Conservation (phyloP, 306 rosid species). For the Begonia loranthoides region DNA sequence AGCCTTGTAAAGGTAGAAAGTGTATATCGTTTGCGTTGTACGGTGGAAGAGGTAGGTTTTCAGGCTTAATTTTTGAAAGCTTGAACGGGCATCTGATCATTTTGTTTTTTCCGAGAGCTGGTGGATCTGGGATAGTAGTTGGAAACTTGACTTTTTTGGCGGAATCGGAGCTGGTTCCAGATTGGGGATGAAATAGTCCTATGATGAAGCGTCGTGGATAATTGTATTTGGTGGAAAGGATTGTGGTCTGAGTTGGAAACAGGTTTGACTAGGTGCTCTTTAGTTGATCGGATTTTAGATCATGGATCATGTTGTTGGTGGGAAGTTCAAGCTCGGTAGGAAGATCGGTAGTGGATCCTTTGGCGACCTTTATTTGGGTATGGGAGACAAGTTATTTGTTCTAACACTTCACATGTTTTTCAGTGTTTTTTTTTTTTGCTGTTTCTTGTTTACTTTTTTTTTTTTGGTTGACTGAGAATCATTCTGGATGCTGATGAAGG, state of each 20-base stretch:
- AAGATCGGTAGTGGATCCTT: constrained; percentile 96
- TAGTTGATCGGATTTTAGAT: constrained; percentile 26
- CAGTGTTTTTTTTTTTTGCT: constrained; percentile 1
- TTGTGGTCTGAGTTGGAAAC: constrained; percentile 21
- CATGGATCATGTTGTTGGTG: constrained; percentile 91
- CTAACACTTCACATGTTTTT: not conserved
- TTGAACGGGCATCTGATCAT: constrained; percentile 22
- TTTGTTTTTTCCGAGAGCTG: constrained; percentile 12
- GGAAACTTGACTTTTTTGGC: constrained; percentile 3
- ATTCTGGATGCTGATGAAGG: constrained; percentile 7
- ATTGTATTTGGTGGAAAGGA: constrained; percentile 15
- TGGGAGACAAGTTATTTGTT: constrained; percentile 13
- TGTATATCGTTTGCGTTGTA: constrained; percentile 5
- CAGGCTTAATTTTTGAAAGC: constrained; percentile 4
- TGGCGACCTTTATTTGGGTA: constrained; percentile 93
- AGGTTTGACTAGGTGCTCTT: constrained; percentile 14
- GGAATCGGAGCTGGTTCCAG: constrained; percentile 11
- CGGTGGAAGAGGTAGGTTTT: constrained; percentile 4
- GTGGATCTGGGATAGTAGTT: constrained; percentile 45
- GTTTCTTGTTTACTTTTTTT: constrained; percentile 8
- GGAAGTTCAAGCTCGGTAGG: constrained; percentile 90
- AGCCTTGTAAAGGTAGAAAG: not conserved
- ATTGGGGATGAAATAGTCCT: constrained; percentile 14
- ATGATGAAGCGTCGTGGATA: constrained; percentile 8
- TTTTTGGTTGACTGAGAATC: constrained; percentile 5